Percentiles rank a stretch among this genome's conserved stretches.
Evolutionary conservation across 2,329 filamentous ascomycete species (phyloP).

Genomic region (Phaeosphaeriaceae sp.): DNA sequence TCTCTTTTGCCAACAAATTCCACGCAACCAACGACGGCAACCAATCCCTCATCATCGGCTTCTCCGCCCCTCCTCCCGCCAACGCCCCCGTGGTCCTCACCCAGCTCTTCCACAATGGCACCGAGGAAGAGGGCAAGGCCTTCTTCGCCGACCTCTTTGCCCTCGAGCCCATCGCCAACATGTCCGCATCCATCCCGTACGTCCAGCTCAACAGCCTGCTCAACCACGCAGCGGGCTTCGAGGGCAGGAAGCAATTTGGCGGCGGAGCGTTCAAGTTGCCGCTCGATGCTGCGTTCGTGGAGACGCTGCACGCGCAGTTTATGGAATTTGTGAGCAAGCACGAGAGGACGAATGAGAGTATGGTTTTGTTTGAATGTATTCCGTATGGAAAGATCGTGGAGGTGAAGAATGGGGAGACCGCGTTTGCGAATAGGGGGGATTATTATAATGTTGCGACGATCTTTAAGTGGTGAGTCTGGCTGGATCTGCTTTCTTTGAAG

Average conservation of each 20-base stretch:
- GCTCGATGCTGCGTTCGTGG: constrained; percentile 30
- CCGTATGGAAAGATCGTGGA: constrained; percentile 34
- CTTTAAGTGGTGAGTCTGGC: constrained; percentile 37
- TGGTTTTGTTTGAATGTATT: constrained; percentile 39
- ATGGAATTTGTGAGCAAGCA: constrained; percentile 31
- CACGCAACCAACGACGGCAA: constrained; percentile 36
- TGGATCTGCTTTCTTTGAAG: neutral
- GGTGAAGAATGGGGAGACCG: constrained; percentile 30
- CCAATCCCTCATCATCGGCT: constrained; percentile 34
- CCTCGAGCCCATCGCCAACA: constrained; percentile 32
- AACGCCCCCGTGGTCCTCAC: constrained; percentile 38
- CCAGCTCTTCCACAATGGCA: constrained; percentile 46
- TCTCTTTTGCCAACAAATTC: constrained; percentile 40
- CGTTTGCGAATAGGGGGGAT: constrained; percentile 40
- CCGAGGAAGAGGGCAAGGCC: constrained; percentile 32
- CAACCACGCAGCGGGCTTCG: constrained; percentile 37
- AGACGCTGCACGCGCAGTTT: constrained; percentile 34
- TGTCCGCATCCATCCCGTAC: constrained; percentile 40
- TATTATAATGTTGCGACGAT: constrained; percentile 43
- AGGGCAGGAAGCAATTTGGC: constrained; percentile 48
- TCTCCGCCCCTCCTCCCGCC: constrained; percentile 36
- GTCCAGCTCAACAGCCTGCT: constrained; percentile 41
- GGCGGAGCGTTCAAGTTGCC: constrained; percentile 47
- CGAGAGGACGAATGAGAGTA: constrained; percentile 31
- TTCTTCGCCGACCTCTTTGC: constrained; percentile 38